phyloP scores from a whole-genome alignment of 495 filamentous ascomycete species.

The Neurospora sublineolata region DNA sequence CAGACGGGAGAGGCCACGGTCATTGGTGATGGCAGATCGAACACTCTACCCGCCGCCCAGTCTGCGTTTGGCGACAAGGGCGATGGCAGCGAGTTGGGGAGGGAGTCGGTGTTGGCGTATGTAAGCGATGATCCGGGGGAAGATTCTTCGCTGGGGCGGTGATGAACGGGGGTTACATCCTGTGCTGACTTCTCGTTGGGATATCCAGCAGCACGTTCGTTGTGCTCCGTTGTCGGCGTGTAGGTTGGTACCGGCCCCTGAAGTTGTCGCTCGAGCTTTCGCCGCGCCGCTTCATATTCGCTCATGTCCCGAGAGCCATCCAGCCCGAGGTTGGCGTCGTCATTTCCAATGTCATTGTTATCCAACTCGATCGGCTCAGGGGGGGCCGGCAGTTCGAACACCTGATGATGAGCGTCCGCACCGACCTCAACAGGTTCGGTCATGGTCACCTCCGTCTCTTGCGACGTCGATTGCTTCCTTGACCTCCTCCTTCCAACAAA shows the following conservation, averaged over 20 bases:
- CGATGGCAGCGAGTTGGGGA: slow-evolving; percentile 31
- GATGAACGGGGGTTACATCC: slow-evolving; percentile 26
- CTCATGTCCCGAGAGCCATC: slow-evolving; percentile 14
- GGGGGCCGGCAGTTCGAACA: slow-evolving; percentile 38
- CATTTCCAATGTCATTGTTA: slow-evolving; percentile 21
- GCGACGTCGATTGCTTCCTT: slow-evolving; percentile 7
- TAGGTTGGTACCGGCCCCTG: slow-evolving; percentile 29
- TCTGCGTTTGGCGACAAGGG: slow-evolving; percentile 33
- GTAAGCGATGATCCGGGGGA: slow-evolving; percentile 32
- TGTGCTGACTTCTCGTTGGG: slow-evolving; percentile 24
- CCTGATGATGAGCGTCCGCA: slow-evolving; percentile 34
- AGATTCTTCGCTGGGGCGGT: slow-evolving; percentile 26
- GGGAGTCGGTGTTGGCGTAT: slow-evolving; percentile 27
- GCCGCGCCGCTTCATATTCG: slow-evolving; percentile 32
- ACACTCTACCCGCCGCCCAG: slow-evolving; percentile 22
- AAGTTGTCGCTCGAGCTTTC: slow-evolving; percentile 34
- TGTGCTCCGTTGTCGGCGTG: slow-evolving; percentile 7
- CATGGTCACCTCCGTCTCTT: slow-evolving; percentile 12
- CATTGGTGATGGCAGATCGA: slow-evolving; percentile 31
- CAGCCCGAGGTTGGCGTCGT: slow-evolving; percentile 25
- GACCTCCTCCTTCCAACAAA: slow-evolving; percentile 22
- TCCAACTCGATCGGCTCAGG: slow-evolving; percentile 39
- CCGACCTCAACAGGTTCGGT: slow-evolving; percentile 31
- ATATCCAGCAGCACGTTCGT: not conserved
- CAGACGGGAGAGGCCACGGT: slow-evolving; percentile 20